Base-by-base conservation (phyloP, 768 basidiomycete genomes). In the Tulasnella sp. region DNA sequence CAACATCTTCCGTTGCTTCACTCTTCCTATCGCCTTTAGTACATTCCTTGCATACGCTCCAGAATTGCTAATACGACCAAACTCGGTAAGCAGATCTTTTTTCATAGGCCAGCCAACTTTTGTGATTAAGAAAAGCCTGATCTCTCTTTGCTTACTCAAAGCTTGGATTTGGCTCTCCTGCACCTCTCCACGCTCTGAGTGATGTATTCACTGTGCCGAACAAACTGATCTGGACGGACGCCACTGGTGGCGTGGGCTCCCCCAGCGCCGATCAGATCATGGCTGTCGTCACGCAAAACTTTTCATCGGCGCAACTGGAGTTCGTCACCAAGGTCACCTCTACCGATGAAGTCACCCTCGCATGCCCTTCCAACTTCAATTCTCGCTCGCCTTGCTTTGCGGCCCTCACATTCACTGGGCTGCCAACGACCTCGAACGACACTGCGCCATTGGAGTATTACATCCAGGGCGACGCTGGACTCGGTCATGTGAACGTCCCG, bases 311-410 rank as follows among this genome's bases (percentile, higher is more conserved):
- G 19, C 84, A 87, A 66, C 70, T 73, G 1, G 66, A 65, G 2
- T 73, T 73, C 2, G 75, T 90, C 34, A 73, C 73, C 55, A 70
- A 81, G 65, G 73, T 83, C 10, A 67, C 68, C 29, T 74, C 71
- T 25, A 72, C 75, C 0, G 66, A 69, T 2, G 76, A 80, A 24
- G 81, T 90, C 12, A 75, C 78, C 0, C 63, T 71, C 0, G 67
- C 71, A 31, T 90, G 87, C 66, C 85, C 81, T 7, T 79, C 84
- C 66, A 90, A 89, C 70, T 87, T 85, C 71, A 81, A 84, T 51
- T 64, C 75, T 7, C 75, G 79, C 52, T 87, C 85, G 2, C 73
- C 80, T 59, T 90, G 87, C 66, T 90, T 77, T 64, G 84, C 80
- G 1, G 86, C 74, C 1, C 68, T 90, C 12, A 70, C 76, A 0